A percentile compares a stretch with the other conserved stretches of the same genome.
These are phyloP conservation scores for Eimeria tenella DNA, from an alignment of 169 alveolate genomes.

Conservation along the genomic window DNA sequence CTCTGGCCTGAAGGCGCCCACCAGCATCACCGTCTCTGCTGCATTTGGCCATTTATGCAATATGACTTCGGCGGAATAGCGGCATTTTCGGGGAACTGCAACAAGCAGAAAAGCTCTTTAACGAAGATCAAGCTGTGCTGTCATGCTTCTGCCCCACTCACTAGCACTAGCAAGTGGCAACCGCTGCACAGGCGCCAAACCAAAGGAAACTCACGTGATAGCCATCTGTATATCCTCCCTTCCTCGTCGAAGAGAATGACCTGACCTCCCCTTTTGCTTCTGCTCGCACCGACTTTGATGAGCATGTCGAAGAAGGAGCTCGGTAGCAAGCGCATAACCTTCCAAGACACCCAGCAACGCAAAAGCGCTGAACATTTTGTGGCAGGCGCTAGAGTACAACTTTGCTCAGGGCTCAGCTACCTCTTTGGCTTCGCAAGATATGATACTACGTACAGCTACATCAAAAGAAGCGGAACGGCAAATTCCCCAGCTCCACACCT, in stretches of 20 bases:
- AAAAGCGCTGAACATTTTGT: neutral
- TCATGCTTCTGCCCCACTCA: neutral
- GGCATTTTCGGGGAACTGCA: constrained; percentile 47
- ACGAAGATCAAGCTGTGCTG: neutral
- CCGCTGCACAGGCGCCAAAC: neutral
- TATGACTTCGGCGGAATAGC: neutral
- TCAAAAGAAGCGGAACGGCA: neutral
- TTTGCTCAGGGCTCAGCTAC: no score
- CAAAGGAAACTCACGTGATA: neutral
- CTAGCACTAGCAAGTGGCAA: neutral
- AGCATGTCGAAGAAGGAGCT: constrained; percentile 17
- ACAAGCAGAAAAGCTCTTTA: neutral
- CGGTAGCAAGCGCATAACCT: constrained; percentile 31
- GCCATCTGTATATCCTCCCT: constrained; percentile 20
- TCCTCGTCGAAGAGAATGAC: constrained; percentile 26
- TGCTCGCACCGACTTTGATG: neutral
- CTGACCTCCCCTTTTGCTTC: constrained; percentile 32
- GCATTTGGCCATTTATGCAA: constrained; percentile 10
- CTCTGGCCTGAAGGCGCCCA: constrained; percentile 49
- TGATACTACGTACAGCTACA: neutral
- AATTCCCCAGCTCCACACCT: no score
- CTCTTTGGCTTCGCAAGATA: no score
- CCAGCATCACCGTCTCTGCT: constrained; percentile 18
- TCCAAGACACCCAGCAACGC: neutral
- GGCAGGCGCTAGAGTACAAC: no score